These are phyloP conservation scores for Phytophthora rubi DNA, from an alignment of 352 stramenopile species.

Conservation along the genomic window DNA sequence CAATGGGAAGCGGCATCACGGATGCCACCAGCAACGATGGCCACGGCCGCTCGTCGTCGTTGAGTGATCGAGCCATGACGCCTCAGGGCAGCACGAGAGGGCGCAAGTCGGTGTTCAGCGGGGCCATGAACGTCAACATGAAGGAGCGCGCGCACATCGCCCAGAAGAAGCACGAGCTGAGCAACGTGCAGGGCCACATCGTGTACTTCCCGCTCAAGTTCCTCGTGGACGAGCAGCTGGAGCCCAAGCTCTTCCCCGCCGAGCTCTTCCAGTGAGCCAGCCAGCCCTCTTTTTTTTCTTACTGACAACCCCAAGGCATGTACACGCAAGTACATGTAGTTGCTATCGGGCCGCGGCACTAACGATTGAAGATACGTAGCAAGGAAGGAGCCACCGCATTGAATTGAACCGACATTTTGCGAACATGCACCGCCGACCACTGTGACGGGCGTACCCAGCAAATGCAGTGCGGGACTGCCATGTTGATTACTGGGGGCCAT, in stretches of 20 bases:
- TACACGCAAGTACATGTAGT: slow-evolving; percentile 1
- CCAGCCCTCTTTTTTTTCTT: slow-evolving; percentile 3
- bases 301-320: slow-evolving; percentile 7
- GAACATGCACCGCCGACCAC: not conserved
- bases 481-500: not conserved
- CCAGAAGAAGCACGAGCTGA: slow-evolving; percentile 68
- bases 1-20: slow-evolving; percentile 21
- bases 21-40: slow-evolving; percentile 30
- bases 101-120: slow-evolving; percentile 60
- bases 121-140: slow-evolving; percentile 74
- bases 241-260: slow-evolving; percentile 79
- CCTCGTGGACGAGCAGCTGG: slow-evolving; percentile 75
- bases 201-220: slow-evolving; percentile 91
- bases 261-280: slow-evolving; percentile 80
- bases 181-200: slow-evolving; percentile 77
- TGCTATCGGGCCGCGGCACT: not conserved
- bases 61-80: slow-evolving; percentile 30
- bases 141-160: slow-evolving; percentile 69
- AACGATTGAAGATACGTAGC: slow-evolving; percentile 12
- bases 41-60: slow-evolving; percentile 25
- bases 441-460: not conserved
- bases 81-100: slow-evolving; percentile 29
- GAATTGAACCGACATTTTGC: slow-evolving; percentile 10
- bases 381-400: not conserved
- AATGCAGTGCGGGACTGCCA: not conserved